Evolutionary conservation across 306 rosid genomes (phyloP), one percentile per base, ranked within the genome.

Genomic region (Gleditsia sinensis): DNA sequence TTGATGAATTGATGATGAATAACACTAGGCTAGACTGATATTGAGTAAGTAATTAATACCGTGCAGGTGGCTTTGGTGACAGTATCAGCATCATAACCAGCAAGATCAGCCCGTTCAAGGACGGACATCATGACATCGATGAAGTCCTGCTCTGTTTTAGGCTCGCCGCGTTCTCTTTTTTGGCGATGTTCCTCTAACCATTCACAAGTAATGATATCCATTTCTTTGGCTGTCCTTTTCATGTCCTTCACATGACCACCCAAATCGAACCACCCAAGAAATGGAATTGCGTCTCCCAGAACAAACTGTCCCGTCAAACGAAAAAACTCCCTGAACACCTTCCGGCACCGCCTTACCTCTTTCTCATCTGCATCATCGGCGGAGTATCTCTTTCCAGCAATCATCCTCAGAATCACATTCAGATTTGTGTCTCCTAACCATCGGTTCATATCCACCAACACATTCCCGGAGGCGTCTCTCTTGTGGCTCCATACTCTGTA

Each of bases 111-210:
- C 3, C 56, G 57, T 0, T 76, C 30, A 39, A 75, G 65, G 1
- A 55, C 46, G 0, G 65, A 30, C 34, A 83, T 16, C 80, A 87
- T 45, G 0, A 76, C 75, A 42, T 82, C 82, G 45, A 90, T 82
- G 67, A 87, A 84, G 34, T 90, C 92, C 9, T 59, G 76, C 3
- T 79, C 58, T 8, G 17, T 19, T 24, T 37, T 19, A 12, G 1
- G 30, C 33, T 40, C 61, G 40, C 40, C 55, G 3, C n/a, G 8
- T 13, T 48, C 25, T 55, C 64, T 64, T 8, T 49, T 70, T 5
- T 7, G 25, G 51, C 84, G 79, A 59, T 87, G 90, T 67, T 90
- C 90, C 45, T 82, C 85, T 7, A 85, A 56, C 90, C 87, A 88
- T 5, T 20, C 43, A 76, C 57, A 37, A 23, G 75, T 3, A 2